A percentile compares a stretch with the other conserved stretches of the same genome.
These are phyloP conservation scores for Panicum virgatum DNA, from an alignment of 202 grass and related monocot species.

Conservation along the genomic window DNA sequence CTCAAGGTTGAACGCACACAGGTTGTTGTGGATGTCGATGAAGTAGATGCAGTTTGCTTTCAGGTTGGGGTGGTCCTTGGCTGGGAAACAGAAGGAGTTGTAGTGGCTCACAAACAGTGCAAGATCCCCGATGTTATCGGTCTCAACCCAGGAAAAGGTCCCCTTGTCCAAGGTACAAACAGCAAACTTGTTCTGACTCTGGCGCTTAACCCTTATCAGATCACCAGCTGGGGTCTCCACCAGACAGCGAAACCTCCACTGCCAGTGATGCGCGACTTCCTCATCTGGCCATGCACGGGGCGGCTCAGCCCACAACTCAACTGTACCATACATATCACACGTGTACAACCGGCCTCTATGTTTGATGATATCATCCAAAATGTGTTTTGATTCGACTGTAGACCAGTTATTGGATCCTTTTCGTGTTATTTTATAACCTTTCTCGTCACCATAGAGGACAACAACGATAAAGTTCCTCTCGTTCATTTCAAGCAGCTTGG, in stretches of 20 bases:
- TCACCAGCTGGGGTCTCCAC: constrained; percentile 52
- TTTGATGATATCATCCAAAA: constrained; percentile 49
- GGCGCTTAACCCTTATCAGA: constrained; percentile 43
- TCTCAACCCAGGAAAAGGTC: constrained; percentile 23
- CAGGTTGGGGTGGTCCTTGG: constrained; percentile 33
- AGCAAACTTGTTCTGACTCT: constrained; percentile 18
- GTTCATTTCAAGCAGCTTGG: constrained; percentile 50
- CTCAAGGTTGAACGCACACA: constrained; percentile 48
- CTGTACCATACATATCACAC: constrained; percentile 41
- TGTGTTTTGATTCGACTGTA: constrained; percentile 37
- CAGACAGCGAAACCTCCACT: constrained; percentile 26
- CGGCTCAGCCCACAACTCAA: constrained; percentile 53
- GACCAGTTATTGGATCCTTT: constrained; percentile 50
- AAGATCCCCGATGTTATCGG: constrained; percentile 28
- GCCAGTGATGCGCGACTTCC: constrained; percentile 18
- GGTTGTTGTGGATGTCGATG: constrained; percentile 40
- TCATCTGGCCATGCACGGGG: constrained; percentile 43
- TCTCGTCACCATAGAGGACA: constrained; percentile 32
- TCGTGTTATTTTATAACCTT: constrained; percentile 46
- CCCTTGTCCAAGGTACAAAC: constrained; percentile 43
- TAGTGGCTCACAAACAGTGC: constrained; percentile 39
- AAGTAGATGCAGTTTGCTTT: constrained; percentile 59
- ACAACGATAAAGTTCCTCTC: constrained; percentile 47
- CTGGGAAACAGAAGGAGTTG: constrained; percentile 36
- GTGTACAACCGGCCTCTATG: constrained; percentile 50